phyloP scores from a whole-genome alignment of 1,284 basidiomycete species.

The Naganishia liquefaciens region DNA sequence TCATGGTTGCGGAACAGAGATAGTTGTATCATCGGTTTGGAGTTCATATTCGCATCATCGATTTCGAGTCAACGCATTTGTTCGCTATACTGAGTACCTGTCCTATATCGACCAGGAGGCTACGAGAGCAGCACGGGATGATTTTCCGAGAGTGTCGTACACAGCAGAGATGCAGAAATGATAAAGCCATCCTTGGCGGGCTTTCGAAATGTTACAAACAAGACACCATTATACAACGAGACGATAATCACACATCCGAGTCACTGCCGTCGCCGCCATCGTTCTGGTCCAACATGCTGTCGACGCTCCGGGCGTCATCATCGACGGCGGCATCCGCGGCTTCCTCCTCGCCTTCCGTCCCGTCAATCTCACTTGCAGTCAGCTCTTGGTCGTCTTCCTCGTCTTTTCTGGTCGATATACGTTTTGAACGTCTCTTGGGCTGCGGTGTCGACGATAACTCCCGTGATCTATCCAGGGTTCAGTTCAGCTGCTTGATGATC shows the following conservation, averaged over 20 bases:
- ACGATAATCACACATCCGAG: not conserved
- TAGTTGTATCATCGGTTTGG: slow-evolving; percentile 40
- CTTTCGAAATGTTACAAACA: not conserved
- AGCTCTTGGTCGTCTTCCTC: slow-evolving; percentile 26
- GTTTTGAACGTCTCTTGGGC: slow-evolving; percentile 2
- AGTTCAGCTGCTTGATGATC: not conserved
- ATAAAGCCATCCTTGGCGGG: too few species aligned
- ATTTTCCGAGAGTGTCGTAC: too few species aligned
- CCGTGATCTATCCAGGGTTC: not conserved
- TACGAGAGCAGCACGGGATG: too few species aligned
- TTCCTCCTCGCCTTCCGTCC: slow-evolving; percentile 1
- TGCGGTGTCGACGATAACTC: slow-evolving; percentile 14
- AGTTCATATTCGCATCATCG: not conserved
- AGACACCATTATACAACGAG: slow-evolving; percentile 2
- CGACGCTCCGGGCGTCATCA: slow-evolving; percentile 36
- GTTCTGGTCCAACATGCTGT: slow-evolving; percentile 36
- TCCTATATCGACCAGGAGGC: too few species aligned
- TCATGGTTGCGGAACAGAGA: slow-evolving; percentile 75
- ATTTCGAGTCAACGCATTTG: too few species aligned
- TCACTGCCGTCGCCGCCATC: slow-evolving; percentile 28
- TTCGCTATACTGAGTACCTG: too few species aligned
- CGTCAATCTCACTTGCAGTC: slow-evolving; percentile 5
- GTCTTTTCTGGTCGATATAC: slow-evolving; percentile 9
- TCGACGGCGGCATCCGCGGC: slow-evolving; percentile 4
- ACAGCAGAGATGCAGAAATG: too few species aligned